Percentiles rank a stretch among this genome's conserved stretches.
Evolutionary conservation across 2,329 filamentous ascomycete species (phyloP).

Genomic region (Hansfordia pulvinata): DNA sequence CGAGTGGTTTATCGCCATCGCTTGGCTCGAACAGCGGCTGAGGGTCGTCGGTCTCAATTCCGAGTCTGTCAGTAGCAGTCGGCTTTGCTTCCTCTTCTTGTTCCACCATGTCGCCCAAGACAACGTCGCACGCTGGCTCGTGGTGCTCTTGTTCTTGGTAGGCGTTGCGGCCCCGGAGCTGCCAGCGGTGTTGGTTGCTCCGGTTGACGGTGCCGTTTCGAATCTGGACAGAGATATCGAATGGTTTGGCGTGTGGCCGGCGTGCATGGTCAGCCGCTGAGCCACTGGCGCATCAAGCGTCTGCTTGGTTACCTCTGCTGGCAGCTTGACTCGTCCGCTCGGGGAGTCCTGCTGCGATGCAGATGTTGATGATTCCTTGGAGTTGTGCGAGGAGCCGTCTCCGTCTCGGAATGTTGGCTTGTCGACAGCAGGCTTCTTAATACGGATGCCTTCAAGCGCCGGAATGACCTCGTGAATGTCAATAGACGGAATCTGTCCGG

Average conservation of each 20-base stretch:
- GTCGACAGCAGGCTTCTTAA: slow-evolving; percentile 39
- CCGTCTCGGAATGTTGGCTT: slow-evolving; percentile 29
- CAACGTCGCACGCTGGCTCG: slow-evolving; percentile 4
- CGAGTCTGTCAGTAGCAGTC: too few species aligned
- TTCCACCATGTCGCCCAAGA: slow-evolving; percentile 1
- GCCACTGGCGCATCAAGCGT: slow-evolving; percentile 32
- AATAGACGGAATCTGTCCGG: slow-evolving; percentile 30
- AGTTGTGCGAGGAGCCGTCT: slow-evolving; percentile 11
- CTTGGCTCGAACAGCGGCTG: slow-evolving; percentile 20
- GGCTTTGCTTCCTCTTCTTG: background rate
- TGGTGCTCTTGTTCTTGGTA: slow-evolving; percentile 10
- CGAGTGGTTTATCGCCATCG: slow-evolving; percentile 30
- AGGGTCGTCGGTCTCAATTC: slow-evolving; percentile 6
- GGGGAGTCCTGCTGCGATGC: slow-evolving; percentile 14
- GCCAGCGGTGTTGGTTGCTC: slow-evolving; percentile 21
- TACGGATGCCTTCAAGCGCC: slow-evolving; percentile 43
- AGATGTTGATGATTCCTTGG: slow-evolving; percentile 15
- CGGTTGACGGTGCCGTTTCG: slow-evolving; percentile 27
- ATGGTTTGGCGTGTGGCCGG: slow-evolving; percentile 49
- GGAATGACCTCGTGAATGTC: slow-evolving; percentile 45
- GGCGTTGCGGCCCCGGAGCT: slow-evolving; percentile 26
- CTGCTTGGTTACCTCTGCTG: slow-evolving; percentile 29
- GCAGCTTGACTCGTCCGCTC: slow-evolving; percentile 11
- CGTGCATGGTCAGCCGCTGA: slow-evolving; percentile 43
- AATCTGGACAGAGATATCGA: slow-evolving; percentile 36